phyloP scores from a whole-genome alignment of 257 asterid genomes.

The Nyctanthes arbortristis region DNA sequence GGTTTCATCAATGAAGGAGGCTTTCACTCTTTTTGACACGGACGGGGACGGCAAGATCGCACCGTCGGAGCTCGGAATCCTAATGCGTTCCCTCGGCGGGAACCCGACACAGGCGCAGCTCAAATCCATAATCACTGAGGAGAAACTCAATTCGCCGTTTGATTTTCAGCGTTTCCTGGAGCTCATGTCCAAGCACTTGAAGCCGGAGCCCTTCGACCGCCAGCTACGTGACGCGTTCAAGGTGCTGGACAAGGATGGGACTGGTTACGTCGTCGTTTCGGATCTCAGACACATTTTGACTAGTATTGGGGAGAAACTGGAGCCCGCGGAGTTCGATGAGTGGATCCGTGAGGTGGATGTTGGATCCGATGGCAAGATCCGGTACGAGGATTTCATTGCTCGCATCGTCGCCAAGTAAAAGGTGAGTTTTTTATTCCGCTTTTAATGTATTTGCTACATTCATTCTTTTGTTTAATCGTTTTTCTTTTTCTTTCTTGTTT shows the following conservation, averaged over 20 bases:
- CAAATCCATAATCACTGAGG: conserved; percentile 68
- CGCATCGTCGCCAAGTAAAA: conserved; percentile 87
- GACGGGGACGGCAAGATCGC: conserved; percentile 94
- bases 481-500: background rate
- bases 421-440: conserved; percentile 17
- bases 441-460: background rate
- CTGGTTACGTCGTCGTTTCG: conserved; percentile 77
- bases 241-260: conserved; percentile 83
- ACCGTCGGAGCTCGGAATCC: conserved; percentile 86
- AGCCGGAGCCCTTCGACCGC: conserved; percentile 97
- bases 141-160: conserved; percentile 69
- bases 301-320: conserved; percentile 87
- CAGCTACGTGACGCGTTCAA: conserved; percentile 94
- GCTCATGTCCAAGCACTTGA: conserved; percentile 87
- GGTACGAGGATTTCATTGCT: conserved; percentile 87
- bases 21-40: conserved; percentile 88
- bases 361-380: conserved; percentile 93
- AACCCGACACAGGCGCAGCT: conserved; percentile 96
- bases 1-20: conserved; percentile 83
- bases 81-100: conserved; percentile 93
- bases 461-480: background rate
- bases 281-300: conserved; percentile 93
- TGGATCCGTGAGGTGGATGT: conserved; percentile 99
- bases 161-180: conserved; percentile 75
- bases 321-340: conserved; percentile 91